Base-by-base conservation (phyloP, 1,284 basidiomycete genomes). In the Ganoderma multipileum region DNA sequence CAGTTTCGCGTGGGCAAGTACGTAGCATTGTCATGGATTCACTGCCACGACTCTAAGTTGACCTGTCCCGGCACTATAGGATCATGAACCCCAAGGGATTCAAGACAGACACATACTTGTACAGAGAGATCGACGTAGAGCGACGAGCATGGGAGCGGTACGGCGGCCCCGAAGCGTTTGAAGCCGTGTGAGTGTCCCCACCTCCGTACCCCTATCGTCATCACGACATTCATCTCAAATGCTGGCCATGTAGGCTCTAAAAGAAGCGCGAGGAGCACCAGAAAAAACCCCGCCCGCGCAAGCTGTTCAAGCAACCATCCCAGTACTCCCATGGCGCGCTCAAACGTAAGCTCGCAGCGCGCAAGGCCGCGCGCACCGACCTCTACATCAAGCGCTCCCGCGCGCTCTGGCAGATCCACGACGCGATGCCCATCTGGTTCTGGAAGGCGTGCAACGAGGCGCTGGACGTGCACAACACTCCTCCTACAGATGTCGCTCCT, bases 91-190 rank as follows among this genome's bases (percentile, higher is more conserved):
- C 8, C 42, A 38, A 38, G 33, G 36, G 61, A 42, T 52, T 26
- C 33, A 58, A 23, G 30, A 44, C 52, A 0, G 38, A 61, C 16
- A 54, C 36, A 18, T n/a, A 61, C 6, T 23, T 68, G n/a, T 68
- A 61, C 50, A 60, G 41, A 1, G 62, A 64, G 58, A 36, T 52
- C 18, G 66, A 68, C 11, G 52, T 68, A 9, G 66, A 68, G 57
- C 57, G 38, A 1, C 36, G n/a, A 11, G 66, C 66, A 18, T 68
- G 62, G 66, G 62, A 63, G 66, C 61, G 61, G 12, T 58, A 67
- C 47, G 66, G 61, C 14, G 66, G 66, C 1, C 66, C 66, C 11
- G 57, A 68, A 1, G 66, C 47, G 7, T 64, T 68, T 59, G 66
- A 64, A 36, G 28, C 57, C 39, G 38, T 42, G 66, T 68, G 58